A percentile compares a stretch with the other conserved stretches of the same genome.
These are phyloP conservation scores for Candida pseudoviswanathii DNA, from an alignment of 1,139 yeast species.

Conservation along the genomic window DNA sequence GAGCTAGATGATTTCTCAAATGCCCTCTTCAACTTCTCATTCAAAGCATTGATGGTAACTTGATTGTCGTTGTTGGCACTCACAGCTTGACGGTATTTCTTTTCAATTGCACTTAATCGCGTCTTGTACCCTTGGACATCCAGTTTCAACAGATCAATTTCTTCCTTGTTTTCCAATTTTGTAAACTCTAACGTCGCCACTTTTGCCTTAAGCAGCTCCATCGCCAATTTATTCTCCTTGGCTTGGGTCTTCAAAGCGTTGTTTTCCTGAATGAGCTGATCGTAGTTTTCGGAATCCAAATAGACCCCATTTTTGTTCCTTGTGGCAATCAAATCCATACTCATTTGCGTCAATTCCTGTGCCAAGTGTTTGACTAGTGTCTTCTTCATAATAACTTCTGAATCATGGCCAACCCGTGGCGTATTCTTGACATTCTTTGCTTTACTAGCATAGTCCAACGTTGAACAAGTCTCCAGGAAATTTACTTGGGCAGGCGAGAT, in stretches of 20 bases:
- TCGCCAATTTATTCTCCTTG: constrained; percentile 21
- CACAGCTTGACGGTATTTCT: neutral
- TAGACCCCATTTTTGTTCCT: constrained; percentile 64
- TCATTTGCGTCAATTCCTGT: constrained; percentile 55
- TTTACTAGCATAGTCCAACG: constrained; percentile 81
- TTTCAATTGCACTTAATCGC: constrained; percentile 2
- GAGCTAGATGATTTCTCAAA: constrained; percentile 13
- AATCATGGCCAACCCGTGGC: constrained; percentile 60
- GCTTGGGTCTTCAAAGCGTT: constrained; percentile 28
- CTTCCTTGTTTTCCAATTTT: constrained; percentile 13
- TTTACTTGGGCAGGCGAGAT: constrained; percentile 78
- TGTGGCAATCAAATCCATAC: constrained; percentile 62
- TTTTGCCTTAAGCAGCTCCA: constrained; percentile 18
- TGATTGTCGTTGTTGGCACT: constrained; percentile 1
- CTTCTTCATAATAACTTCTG: constrained; percentile 56
- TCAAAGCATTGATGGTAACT: constrained; percentile 5
- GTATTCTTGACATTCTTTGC: constrained; percentile 78
- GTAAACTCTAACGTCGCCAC: constrained; percentile 12
- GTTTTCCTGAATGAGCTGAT: constrained; percentile 42
- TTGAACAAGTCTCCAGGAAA: constrained; percentile 77
- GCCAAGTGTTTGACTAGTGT: constrained; percentile 61
- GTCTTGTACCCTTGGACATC: constrained; percentile 10
- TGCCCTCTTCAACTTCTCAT: constrained; percentile 11
- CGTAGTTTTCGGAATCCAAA: constrained; percentile 60
- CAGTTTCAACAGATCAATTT: constrained; percentile 9